Evolutionary conservation across 352 stramenopile genomes (phyloP).

Genomic region (Globisporangium canariense): DNA sequence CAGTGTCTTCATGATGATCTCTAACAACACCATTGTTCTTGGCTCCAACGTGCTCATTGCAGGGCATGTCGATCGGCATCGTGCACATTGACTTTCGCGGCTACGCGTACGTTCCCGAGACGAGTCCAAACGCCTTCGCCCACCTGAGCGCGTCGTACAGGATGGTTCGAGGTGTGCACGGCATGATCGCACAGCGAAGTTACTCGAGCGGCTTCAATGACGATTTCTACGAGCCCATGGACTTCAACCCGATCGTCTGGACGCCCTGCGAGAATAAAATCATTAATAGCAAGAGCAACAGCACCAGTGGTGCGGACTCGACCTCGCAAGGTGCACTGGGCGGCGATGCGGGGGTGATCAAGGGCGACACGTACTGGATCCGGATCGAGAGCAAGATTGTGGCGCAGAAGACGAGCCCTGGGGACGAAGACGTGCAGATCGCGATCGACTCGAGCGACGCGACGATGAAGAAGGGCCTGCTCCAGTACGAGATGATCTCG

Average conservation of each 20-base stretch:
- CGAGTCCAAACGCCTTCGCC: constrained; percentile 1
- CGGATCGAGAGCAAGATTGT: constrained; percentile 25
- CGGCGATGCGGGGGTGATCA: not conserved
- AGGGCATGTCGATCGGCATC: constrained; percentile 37
- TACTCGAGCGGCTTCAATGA: constrained; percentile 22
- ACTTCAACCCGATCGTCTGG: constrained; percentile 22
- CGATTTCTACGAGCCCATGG: constrained; percentile 24
- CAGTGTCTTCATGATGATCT: not conserved
- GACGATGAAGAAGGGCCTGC: constrained; percentile 18
- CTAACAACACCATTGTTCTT: not conserved
- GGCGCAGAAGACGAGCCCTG: constrained; percentile 15
- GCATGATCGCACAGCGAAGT: constrained; percentile 13
- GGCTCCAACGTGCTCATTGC: not conserved
- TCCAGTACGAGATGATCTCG: constrained; percentile 29
- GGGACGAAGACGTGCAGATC: constrained; percentile 27
- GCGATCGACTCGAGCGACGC: constrained; percentile 29
- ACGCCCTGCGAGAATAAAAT: constrained; percentile 19
- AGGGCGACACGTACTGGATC: constrained; percentile 21
- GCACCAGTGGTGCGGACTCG: not conserved
- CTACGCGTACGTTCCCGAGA: constrained; percentile 22
- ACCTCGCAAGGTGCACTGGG: not conserved
- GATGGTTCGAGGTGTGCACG: constrained; percentile 2
- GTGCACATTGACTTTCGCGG: constrained; percentile 33
- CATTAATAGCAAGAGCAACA: not conserved
- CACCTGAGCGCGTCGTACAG: constrained; percentile 21